A percentile compares a stretch with the other conserved stretches of the same genome.
phyloP scores from a whole-genome alignment of 129 eudicot genomes.

The Helianthus annuus region HanXRQr2.0-SUNRISE NC_035434.2:94365893-94366392 shows the following conservation, averaged over 20 bases:
- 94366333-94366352: conserved; percentile 10
- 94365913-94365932: conserved; percentile 21
- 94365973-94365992: not conserved
- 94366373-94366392: not conserved
- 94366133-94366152: not conserved
- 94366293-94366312: conserved; percentile 3
- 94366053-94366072: not conserved
- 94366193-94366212: not conserved
- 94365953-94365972: not conserved
- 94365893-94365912: conserved; percentile 17
- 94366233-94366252: not conserved
- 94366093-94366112: not conserved
- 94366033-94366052: not conserved
- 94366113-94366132: not conserved
- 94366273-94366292: not conserved
- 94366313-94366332: not conserved
- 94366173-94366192: not conserved
- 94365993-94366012: not conserved
- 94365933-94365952: not conserved
- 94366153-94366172: not conserved
- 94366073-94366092: conserved; percentile 2
- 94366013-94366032: no score
- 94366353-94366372: conserved; percentile 10
- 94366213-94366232: not conserved
- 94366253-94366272: conserved; percentile 9